These are phyloP conservation scores for Aspergillus nomiae DNA, from an alignment of 2,329 filamentous ascomycete genomes.

Conservation along the genomic window DNA sequence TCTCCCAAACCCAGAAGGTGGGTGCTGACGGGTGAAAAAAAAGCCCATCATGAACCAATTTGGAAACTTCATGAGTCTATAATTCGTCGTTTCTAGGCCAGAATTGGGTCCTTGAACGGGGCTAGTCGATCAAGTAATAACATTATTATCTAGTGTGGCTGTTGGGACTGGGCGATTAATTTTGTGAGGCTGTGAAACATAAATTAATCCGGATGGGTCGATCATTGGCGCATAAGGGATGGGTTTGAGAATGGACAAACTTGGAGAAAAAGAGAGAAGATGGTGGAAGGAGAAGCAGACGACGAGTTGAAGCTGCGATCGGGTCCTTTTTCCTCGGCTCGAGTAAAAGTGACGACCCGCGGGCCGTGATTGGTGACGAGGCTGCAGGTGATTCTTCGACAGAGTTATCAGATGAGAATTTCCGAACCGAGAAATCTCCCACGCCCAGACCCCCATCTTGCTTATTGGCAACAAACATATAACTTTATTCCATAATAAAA, in stretches of 20 bases:
- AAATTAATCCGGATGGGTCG: background rate
- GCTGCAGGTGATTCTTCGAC: constrained; percentile 1
- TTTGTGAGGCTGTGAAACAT: background rate
- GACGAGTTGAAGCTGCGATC: background rate
- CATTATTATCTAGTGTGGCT: background rate
- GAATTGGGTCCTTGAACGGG: background rate
- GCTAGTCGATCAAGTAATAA: background rate
- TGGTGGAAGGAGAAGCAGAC: background rate
- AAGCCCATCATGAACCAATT: background rate
- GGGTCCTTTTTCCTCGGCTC: background rate
- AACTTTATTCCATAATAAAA: background rate
- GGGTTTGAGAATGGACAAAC: too few species aligned
- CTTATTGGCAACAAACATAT: background rate
- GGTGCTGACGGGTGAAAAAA: background rate
- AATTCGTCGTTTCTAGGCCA: background rate
- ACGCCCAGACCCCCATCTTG: constrained; percentile 6
- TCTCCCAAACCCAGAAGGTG: background rate
- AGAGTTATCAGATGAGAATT: constrained; percentile 18
- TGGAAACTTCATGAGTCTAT: background rate
- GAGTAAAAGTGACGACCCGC: background rate
- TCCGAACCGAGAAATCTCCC: constrained; percentile 4
- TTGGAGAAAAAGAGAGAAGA: background rate
- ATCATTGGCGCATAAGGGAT: background rate
- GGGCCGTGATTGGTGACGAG: constrained; percentile 6
- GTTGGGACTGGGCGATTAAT: background rate